A percentile compares a stretch with the other conserved stretches of the same genome.
Evolutionary conservation across 176 grass and related monocot species (phyloP).

Genomic region (Oryza meridionalis): DNA sequence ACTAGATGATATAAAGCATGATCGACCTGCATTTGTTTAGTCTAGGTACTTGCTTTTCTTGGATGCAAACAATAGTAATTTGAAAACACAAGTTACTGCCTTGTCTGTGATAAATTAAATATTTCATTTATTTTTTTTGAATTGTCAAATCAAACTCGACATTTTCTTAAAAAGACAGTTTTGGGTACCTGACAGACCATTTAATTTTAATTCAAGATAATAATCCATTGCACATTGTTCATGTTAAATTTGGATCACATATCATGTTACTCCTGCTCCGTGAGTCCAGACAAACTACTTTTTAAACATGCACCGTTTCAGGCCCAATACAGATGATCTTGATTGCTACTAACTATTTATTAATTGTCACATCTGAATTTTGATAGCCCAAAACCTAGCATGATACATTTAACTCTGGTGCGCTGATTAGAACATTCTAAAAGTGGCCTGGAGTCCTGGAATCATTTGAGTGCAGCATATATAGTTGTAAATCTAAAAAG

Average conservation of each 20-base stretch:
- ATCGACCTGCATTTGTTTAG: slow-evolving; percentile 20
- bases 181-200: neutral
- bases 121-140: neutral
- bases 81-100: neutral
- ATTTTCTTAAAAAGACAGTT: neutral
- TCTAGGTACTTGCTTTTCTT: neutral
- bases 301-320: neutral
- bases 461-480: neutral
- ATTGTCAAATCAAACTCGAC: neutral
- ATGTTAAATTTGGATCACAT: neutral
- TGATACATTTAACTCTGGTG: neutral
- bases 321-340: slow-evolving; percentile 5
- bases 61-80: neutral
- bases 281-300: neutral
- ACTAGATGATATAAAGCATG: slow-evolving; percentile 26
- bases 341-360: slow-evolving; percentile 3
- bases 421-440: slow-evolving; percentile 3
- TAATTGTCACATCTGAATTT: neutral
- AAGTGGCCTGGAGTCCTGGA: neutral
- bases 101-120: neutral
- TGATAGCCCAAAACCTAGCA: neutral
- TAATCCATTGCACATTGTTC: neutral
- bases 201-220: neutral
- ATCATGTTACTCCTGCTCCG: slow-evolving; percentile 2
- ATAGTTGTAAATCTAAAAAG: slow-evolving; percentile 12